A percentile compares a stretch with the other conserved stretches of the same genome.
These are phyloP conservation scores for Zea luxurians DNA, from an alignment of 176 grass and related monocot species.

Conservation along the genomic window DNA sequence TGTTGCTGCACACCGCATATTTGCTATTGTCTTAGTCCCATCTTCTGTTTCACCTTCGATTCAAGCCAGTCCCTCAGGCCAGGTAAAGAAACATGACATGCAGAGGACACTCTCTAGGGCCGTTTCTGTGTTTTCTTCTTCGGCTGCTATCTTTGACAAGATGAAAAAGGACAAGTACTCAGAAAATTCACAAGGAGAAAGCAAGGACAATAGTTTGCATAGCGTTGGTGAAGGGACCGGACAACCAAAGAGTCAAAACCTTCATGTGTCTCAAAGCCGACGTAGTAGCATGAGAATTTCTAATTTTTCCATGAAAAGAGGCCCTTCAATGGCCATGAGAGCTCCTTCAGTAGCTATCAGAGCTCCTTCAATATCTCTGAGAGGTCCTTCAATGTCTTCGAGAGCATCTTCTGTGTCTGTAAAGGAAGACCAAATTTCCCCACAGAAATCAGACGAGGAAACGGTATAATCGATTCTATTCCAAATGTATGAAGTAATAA, in stretches of 20 bases:
- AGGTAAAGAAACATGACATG: constrained; percentile 63
- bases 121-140: constrained; percentile 99
- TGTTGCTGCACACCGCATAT: constrained; percentile 91
- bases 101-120: constrained; percentile 95
- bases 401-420: constrained; percentile 61
- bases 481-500: constrained; percentile 30
- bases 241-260: constrained; percentile 51
- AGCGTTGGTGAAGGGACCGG: constrained; percentile 45
- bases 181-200: constrained; percentile 60
- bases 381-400: constrained; percentile 44
- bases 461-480: constrained; percentile 51
- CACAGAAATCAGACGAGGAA: constrained; percentile 53
- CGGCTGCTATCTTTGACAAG: constrained; percentile 98
- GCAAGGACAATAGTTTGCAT: constrained; percentile 43
- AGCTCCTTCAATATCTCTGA: constrained; percentile 48
- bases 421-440: constrained; percentile 50
- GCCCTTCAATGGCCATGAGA: constrained; percentile 55
- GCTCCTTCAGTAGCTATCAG: constrained; percentile 53
- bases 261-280: constrained; percentile 67
- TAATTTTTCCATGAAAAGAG: constrained; percentile 67
- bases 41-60: constrained; percentile 77
- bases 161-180: constrained; percentile 68
- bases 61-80: constrained; percentile 47
- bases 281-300: constrained; percentile 58
- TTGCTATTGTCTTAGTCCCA: constrained; percentile 95